These are phyloP conservation scores for Pyrenophora tritici-repentis DNA, from an alignment of 2,329 filamentous ascomycete species.

Conservation along the genomic window DNA sequence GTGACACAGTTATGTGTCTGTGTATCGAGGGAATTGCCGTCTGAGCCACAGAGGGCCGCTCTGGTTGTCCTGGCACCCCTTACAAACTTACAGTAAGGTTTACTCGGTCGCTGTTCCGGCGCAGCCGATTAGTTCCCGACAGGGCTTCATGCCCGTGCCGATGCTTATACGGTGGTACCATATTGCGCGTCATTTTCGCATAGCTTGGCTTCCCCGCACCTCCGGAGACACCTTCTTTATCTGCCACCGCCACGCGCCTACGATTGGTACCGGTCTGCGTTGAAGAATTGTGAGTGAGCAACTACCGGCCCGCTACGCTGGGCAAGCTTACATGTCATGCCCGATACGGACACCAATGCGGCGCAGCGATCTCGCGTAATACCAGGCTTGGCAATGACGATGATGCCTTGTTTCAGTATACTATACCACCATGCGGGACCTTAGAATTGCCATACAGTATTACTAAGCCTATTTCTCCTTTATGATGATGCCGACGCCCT, in stretches of 20 bases:
- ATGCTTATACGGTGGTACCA: too few species aligned
- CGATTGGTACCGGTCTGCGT: background rate
- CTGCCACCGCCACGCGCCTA: constrained; percentile 1
- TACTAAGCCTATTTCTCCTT: background rate
- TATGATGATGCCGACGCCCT: background rate
- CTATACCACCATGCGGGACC: background rate
- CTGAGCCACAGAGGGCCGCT: too few species aligned
- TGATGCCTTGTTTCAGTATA: constrained; percentile 16
- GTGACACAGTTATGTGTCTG: too few species aligned
- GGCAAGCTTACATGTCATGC: constrained; percentile 2
- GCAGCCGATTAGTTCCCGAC: too few species aligned
- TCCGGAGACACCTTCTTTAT: background rate
- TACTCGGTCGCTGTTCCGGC: too few species aligned
- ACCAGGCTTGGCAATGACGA: constrained; percentile 21
- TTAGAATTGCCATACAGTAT: background rate
- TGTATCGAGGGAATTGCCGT: too few species aligned
- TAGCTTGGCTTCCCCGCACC: constrained; percentile 13
- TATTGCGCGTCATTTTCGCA: background rate
- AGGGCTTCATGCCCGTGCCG: too few species aligned
- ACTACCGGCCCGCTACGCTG: constrained; percentile 7
- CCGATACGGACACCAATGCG: constrained; percentile 6
- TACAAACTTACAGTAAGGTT: too few species aligned
- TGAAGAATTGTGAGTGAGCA: background rate
- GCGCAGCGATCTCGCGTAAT: constrained; percentile 14
- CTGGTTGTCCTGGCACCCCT: too few species aligned